Evolutionary conservation across 257 asterid genomes (phyloP), one percentile per base, ranked within the genome.

Genomic region (Buddleja alternifolia): DNA sequence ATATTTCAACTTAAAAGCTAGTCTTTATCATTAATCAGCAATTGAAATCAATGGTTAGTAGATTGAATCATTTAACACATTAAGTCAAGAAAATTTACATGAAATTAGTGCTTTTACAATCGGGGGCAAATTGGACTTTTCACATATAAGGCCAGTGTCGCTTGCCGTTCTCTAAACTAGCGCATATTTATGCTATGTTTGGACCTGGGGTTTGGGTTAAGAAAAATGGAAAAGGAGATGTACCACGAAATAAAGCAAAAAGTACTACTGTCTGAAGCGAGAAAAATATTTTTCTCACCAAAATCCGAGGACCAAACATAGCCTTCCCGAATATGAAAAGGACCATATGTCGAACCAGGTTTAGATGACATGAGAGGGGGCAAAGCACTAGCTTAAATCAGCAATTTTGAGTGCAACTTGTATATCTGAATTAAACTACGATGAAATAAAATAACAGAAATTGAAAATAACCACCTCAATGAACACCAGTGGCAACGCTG

Each of bases 401-500:
- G 39, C 44, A 9, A 45, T 7, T 2, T 63, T 14, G 36, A 8
- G 16, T 6, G 6, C 58, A 47, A 63, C 7, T 23, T 54, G 20
- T 8, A 24, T 54, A 1, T 1, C 60, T 12, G 8, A 25, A 36
- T 8, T 9, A 36, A 15, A 20, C 29, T 45, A 32, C n/a, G n/a
- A 37, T n/a, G 20, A 36, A 44, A 20, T 37, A 39, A 39, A 50
- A 50, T 60, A 20, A 60, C 8, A 17, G 7, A 60, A 70, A 10
- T 48, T 41, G 25, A 7, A 44, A 60, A 19, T 21, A 47, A 60
- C 67, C 41, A 55, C 42, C 66, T 77, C 76, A 84, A 39, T 54
- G 37, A 10, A 63, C 66, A 55, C 69, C 80, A 8, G 76, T 73
- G 60, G 85, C 67, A 57, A 82, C 73, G 79, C 85, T 84, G 25